These are phyloP conservation scores for Paecilomyces sp. DNA, from an alignment of 2,329 filamentous ascomycete species.

Conservation along the genomic window DNA sequence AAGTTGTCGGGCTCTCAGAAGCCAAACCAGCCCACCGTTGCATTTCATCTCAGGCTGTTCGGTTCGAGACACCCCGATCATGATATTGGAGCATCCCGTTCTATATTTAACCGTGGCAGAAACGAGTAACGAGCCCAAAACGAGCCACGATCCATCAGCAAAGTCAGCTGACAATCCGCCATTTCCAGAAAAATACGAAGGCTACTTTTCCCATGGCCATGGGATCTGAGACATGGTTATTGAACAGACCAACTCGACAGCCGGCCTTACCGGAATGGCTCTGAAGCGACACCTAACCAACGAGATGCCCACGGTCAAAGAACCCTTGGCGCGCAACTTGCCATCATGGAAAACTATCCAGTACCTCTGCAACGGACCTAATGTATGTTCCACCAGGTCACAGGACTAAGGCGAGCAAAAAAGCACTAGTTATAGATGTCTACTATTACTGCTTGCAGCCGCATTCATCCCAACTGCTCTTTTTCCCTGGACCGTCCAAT, in stretches of 20 bases:
- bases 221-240: neutral
- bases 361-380: neutral
- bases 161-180: neutral
- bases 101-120: neutral
- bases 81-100: neutral
- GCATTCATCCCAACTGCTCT: neutral
- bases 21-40: neutral
- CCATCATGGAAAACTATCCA: neutral
- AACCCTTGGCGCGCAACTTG: neutral
- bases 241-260: neutral
- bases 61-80: neutral
- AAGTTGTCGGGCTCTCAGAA: neutral
- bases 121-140: neutral
- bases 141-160: neutral
- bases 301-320: neutral
- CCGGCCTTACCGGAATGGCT: neutral
- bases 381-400: neutral
- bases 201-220: neutral
- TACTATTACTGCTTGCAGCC: neutral
- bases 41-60: neutral
- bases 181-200: neutral
- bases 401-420: neutral
- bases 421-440: neutral
- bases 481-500: neutral
- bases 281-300: neutral